Evolutionary conservation across 805 yeast species (phyloP).

Genomic region (Sporopachydermia lactativora): DNA sequence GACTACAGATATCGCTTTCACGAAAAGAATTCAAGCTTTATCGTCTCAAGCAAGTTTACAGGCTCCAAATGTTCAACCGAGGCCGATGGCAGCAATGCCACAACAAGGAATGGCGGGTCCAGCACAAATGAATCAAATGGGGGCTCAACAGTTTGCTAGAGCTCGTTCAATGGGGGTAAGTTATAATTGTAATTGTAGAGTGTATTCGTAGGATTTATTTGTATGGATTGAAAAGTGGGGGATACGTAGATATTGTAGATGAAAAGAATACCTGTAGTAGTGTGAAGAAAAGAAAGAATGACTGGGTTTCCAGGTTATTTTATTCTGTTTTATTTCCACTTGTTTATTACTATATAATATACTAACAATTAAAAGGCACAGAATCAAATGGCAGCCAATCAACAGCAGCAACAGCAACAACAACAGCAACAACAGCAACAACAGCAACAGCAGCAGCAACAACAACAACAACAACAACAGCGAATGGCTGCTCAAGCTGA

Average conservation of each 20-base stretch:
- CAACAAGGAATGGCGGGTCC: conserved; percentile 5
- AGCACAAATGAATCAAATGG: conserved; percentile 4
- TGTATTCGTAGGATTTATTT: no score
- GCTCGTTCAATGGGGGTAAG: background rate
- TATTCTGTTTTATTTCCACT: no score
- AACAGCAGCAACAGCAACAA: conserved; percentile 11
- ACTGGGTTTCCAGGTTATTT: no score
- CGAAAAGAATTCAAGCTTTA: conserved; percentile 10
- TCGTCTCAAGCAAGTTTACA: conserved; percentile 5
- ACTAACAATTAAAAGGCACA: no score
- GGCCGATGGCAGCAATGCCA: no score
- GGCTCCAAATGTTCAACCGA: conserved; percentile 4
- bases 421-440: conserved; percentile 12
- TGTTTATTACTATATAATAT: no score
- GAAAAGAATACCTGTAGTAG: no score
- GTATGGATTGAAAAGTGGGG: no score
- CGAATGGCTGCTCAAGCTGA: conserved; percentile 7
- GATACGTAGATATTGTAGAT: no score
- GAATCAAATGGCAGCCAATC: no score
- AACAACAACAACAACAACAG: conserved; percentile 9
- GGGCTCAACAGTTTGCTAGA: background rate
- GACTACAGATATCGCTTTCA: conserved; percentile 10
- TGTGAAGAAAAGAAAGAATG: no score
- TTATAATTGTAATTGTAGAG: no score
- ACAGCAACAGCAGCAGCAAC: conserved; percentile 16